Conservation (phyloP, 257 asterid species). For the Gentiana dahurica region DNA sequence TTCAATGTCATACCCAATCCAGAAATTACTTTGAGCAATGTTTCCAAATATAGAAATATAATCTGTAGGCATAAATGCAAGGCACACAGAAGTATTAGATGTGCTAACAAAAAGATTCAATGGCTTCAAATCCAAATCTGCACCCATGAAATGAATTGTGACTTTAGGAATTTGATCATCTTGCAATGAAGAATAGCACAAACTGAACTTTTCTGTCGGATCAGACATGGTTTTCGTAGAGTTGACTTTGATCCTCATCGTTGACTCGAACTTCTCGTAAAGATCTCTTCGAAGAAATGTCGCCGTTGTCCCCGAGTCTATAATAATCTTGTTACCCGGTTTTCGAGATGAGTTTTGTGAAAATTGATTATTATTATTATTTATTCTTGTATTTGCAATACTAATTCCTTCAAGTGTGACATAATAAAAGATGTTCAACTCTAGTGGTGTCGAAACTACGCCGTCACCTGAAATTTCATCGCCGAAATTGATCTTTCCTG, state of each 20-base stretch:
- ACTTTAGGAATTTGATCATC: constrained; percentile 19
- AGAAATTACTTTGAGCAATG: constrained; percentile 14
- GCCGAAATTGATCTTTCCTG: constrained; percentile 48
- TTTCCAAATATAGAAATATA: constrained; percentile 25
- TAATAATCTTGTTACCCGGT: constrained; percentile 17
- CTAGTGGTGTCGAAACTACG: constrained; percentile 38
- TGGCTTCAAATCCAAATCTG: constrained; percentile 35
- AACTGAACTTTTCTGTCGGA: constrained; percentile 15
- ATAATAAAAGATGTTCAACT: constrained; percentile 19
- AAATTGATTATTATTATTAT: background rate
- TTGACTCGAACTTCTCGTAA: constrained; percentile 9
- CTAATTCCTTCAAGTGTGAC: constrained; percentile 42
- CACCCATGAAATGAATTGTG: constrained; percentile 45
- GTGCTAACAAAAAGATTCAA: constrained; percentile 20
- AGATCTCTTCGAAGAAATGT: constrained; percentile 31
- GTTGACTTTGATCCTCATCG: constrained; percentile 10
- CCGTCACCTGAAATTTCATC: constrained; percentile 29
- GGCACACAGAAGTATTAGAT: constrained; percentile 17
- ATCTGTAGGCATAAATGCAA: constrained; percentile 23
- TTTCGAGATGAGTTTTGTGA: constrained; percentile 1
- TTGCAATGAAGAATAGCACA: constrained; percentile 23
- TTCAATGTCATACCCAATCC: constrained; percentile 15
- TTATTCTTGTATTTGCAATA: constrained; percentile 19
- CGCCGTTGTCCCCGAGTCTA: constrained; percentile 53
- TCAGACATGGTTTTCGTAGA: constrained; percentile 5